Conservation (phyloP, 1,139 yeast genomes). For the Hemisphaericaspora xylanilytica region DNA sequence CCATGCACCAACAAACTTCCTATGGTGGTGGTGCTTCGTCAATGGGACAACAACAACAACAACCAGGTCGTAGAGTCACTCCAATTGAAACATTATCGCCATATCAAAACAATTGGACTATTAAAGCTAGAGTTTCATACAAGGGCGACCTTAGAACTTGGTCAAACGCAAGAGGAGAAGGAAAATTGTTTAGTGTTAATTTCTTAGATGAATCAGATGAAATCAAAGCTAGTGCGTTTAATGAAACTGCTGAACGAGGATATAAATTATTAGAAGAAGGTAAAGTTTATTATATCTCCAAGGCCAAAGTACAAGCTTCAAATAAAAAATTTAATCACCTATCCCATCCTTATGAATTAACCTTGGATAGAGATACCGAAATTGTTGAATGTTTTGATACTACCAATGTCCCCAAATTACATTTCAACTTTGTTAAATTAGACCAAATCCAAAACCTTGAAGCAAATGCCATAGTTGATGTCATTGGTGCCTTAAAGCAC, state of each 20-base stretch:
- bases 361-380: constrained; percentile 74
- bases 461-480: constrained; percentile 74
- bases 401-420: constrained; percentile 66
- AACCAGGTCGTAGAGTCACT: constrained; percentile 37
- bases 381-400: constrained; percentile 70
- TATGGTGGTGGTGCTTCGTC: too few relatives aligned
- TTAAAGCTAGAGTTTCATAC: constrained; percentile 85
- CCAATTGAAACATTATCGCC: constrained; percentile 91
- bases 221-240: constrained; percentile 93
- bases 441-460: constrained; percentile 65
- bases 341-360: constrained; percentile 84
- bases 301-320: constrained; percentile 78
- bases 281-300: constrained; percentile 79
- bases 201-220: constrained; percentile 94
- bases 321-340: constrained; percentile 84
- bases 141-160: constrained; percentile 88
- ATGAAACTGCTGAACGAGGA: constrained; percentile 78
- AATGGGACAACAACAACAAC: constrained; percentile 10
- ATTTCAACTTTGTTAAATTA: constrained; percentile 73
- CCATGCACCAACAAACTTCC: too few relatives aligned
- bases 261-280: constrained; percentile 82
- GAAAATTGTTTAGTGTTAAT: constrained; percentile 84
- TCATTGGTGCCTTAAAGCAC: constrained; percentile 78
- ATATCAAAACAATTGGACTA: constrained; percentile 86
- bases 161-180: constrained; percentile 85